These are phyloP conservation scores for Kwoniella shandongensis DNA, from an alignment of 768 basidiomycete species.

Conservation along the genomic window DNA sequence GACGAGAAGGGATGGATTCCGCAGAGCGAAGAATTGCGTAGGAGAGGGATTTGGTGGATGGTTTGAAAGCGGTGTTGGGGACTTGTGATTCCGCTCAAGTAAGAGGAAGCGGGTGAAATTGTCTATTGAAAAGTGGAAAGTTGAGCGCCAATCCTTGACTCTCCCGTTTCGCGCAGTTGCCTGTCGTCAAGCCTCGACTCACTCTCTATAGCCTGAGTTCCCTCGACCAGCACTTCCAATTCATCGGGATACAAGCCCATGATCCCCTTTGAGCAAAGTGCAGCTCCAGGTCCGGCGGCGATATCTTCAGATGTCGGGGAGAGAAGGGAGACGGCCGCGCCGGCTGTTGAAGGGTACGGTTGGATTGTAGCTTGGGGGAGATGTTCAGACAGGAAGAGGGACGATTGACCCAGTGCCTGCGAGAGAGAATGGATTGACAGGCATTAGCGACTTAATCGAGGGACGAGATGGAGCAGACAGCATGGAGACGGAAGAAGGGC, in stretches of 20 bases:
- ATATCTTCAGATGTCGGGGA: neutral
- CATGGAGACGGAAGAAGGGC: no score
- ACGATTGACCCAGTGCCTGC: conserved; percentile 53
- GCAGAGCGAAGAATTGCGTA: conserved; percentile 12
- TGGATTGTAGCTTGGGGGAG: conserved; percentile 32
- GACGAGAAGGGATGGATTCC: neutral
- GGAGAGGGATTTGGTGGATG: neutral
- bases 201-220: conserved; percentile 44
- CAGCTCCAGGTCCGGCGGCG: conserved; percentile 33
- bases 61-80: neutral
- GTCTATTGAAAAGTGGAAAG: conserved; percentile 20
- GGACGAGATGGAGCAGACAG: neutral
- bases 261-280: conserved; percentile 44
- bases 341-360: conserved; percentile 44
- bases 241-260: conserved; percentile 22
- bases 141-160: neutral
- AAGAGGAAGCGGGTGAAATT: conserved; percentile 52
- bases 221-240: conserved; percentile 35
- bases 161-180: neutral
- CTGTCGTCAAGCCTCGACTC: conserved; percentile 5
- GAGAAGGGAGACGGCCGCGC: conserved; percentile 40
- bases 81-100: conserved; percentile 8
- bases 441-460: neutral
- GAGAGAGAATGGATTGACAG: no score
- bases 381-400: conserved; percentile 30